Conservation (phyloP, 441 rosid genomes). For the Cnidoscolus chayamansa region DNA sequence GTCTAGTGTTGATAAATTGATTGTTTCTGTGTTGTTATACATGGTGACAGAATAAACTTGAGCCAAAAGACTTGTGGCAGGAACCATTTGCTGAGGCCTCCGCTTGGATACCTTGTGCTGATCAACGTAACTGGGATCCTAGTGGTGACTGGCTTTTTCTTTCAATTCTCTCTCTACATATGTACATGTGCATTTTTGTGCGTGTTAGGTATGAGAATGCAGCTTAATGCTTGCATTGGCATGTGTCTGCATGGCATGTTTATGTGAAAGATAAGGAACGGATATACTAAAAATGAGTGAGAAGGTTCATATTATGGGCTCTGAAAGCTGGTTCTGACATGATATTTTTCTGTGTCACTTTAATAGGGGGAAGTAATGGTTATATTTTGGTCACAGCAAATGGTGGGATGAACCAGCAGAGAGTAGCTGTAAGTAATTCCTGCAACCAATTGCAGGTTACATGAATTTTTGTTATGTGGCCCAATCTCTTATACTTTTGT, state of each 20-base stretch:
- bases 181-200: slow-evolving; percentile 2
- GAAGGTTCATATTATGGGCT: background rate
- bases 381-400: slow-evolving; percentile 88
- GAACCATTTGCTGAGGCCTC: slow-evolving; percentile 72
- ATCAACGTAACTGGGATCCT: slow-evolving; percentile 71
- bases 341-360: background rate
- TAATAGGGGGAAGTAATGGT: slow-evolving; percentile 74
- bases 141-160: slow-evolving; percentile 42
- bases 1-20: slow-evolving; percentile 8
- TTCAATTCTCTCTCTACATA: slow-evolving; percentile 5
- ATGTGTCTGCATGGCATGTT: background rate
- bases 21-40: slow-evolving; percentile 16
- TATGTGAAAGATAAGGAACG: slow-evolving; percentile 8
- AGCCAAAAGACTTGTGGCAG: slow-evolving; percentile 93
- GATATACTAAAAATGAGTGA: slow-evolving; percentile 5
- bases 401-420: slow-evolving; percentile 97
- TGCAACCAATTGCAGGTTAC: slow-evolving; percentile 17
- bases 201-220: background rate
- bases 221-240: slow-evolving; percentile 2
- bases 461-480: background rate
- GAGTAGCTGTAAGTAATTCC: slow-evolving; percentile 81
- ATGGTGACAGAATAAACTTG: slow-evolving; percentile 68
- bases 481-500: slow-evolving; percentile 7
- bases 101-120: slow-evolving; percentile 90
- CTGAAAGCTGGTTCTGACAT: slow-evolving; percentile 12